Percentiles rank a stretch among this genome's conserved stretches.
Conservation (phyloP, 192 early-diverging fungal species). For the Dissophora globulifera region DNA sequence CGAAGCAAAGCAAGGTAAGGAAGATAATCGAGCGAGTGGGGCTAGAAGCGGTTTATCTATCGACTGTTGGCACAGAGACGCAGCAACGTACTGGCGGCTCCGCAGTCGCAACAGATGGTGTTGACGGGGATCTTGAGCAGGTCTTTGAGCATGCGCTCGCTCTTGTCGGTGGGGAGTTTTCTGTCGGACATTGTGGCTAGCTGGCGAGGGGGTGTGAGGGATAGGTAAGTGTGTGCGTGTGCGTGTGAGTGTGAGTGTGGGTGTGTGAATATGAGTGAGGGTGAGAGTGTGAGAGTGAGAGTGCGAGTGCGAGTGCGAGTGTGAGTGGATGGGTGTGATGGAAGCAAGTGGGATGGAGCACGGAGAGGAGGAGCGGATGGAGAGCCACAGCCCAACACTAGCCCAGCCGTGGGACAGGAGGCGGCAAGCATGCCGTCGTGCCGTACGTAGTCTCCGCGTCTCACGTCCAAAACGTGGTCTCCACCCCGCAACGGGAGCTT, state of each 20-base stretch:
- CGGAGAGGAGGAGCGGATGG: no score
- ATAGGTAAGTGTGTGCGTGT: background rate
- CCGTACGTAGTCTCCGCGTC: no score
- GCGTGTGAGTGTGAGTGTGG: background rate
- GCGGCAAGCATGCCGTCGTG: no score
- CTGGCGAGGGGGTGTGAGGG: no score
- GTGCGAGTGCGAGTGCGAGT: background rate
- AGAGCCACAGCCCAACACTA: no score
- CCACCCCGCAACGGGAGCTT: no score
- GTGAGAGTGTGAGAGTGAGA: no score
- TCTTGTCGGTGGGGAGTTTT: constrained; percentile 74
- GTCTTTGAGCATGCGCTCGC: constrained; percentile 74
- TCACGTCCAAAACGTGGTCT: no score
- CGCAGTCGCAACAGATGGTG: constrained; percentile 80
- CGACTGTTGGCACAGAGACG: no score
- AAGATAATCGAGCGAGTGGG: background rate
- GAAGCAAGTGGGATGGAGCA: no score
- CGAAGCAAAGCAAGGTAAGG: background rate
- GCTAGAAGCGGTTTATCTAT: background rate
- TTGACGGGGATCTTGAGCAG: constrained; percentile 77
- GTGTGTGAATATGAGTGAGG: background rate
- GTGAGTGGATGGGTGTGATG: background rate
- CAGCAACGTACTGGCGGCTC: constrained; percentile 76
- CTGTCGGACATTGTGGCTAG: constrained; percentile 36
- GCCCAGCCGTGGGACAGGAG: no score